Conservation (phyloP, 2,329 filamentous ascomycete species). For the Talaromyces sp. region DNA sequence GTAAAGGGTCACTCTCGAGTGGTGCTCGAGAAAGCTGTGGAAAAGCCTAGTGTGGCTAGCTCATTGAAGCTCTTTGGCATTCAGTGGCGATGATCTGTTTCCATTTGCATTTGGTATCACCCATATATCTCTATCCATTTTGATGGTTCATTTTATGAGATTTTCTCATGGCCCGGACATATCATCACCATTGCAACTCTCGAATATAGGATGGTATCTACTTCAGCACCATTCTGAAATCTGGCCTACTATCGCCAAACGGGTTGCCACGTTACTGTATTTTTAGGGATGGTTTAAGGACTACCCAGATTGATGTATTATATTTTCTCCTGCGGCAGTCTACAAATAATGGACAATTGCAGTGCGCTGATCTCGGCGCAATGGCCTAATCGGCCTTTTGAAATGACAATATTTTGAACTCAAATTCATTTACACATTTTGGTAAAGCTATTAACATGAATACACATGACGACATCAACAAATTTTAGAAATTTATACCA, state of each 20-base stretch:
- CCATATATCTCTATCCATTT: background rate
- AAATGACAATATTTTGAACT: too few species aligned
- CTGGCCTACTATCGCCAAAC: conserved; percentile 2
- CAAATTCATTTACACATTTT: conserved; percentile 6
- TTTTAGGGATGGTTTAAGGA: conserved; percentile 7
- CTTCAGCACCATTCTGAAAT: background rate
- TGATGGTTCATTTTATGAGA: background rate
- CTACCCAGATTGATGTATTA: conserved; percentile 21
- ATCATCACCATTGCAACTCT: too few species aligned
- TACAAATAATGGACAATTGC: background rate
- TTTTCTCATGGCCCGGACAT: too few species aligned
- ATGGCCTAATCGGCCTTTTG: background rate
- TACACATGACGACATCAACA: conserved; percentile 2
- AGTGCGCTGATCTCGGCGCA: background rate
- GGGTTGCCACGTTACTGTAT: conserved; percentile 11
- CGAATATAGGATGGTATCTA: background rate
- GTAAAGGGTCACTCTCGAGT: conserved; percentile 64
- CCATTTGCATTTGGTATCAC: conserved; percentile 1
- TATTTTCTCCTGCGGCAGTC: conserved; percentile 8
- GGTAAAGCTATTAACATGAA: conserved; percentile 23
- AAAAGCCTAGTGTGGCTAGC: conserved; percentile 42
- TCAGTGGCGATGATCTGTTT: conserved; percentile 43
- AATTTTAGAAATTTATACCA: conserved; percentile 26
- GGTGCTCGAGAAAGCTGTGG: conserved; percentile 49
- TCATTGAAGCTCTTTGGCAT: conserved; percentile 56